These are phyloP conservation scores for Termitomyces sp. DNA, from an alignment of 768 basidiomycete species.

Conservation along the genomic window DNA sequence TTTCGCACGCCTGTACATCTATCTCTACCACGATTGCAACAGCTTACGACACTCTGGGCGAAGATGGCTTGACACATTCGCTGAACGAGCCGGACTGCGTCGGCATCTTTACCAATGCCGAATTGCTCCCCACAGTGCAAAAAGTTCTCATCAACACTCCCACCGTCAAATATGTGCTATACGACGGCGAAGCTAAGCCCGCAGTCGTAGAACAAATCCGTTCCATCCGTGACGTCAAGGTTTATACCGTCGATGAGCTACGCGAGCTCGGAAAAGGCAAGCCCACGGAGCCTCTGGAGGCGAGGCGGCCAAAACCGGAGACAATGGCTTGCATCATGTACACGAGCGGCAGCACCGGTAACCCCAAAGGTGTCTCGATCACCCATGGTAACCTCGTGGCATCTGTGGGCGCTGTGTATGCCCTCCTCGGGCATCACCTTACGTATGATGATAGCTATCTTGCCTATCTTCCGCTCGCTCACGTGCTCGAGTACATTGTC, in stretches of 20 bases:
- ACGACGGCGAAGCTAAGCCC: constrained; percentile 69
- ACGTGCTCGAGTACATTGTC: constrained; percentile 94
- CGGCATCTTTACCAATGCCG: constrained; percentile 89
- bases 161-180: constrained; percentile 76
- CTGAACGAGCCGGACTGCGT: constrained; percentile 80
- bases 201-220: constrained; percentile 59
- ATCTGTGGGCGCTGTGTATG: constrained; percentile 78
- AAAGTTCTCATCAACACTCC: constrained; percentile 74
- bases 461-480: constrained; percentile 91
- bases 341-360: constrained; percentile 87
- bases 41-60: constrained; percentile 95
- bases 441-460: constrained; percentile 66
- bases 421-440: constrained; percentile 67
- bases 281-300: constrained; percentile 48
- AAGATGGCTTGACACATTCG: constrained; percentile 84
- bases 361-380: constrained; percentile 93
- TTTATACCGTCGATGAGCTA: constrained; percentile 70
- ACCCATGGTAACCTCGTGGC: constrained; percentile 86
- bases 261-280: constrained; percentile 62
- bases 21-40: constrained; percentile 87
- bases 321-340: constrained; percentile 58
- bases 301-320: constrained; percentile 42
- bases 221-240: constrained; percentile 54
- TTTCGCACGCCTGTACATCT: constrained; percentile 77
- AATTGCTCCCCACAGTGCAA: constrained; percentile 76